These are phyloP conservation scores for Rhodotorula sp. DNA, from an alignment of 1,284 basidiomycete genomes.

Conservation along the genomic window DNA sequence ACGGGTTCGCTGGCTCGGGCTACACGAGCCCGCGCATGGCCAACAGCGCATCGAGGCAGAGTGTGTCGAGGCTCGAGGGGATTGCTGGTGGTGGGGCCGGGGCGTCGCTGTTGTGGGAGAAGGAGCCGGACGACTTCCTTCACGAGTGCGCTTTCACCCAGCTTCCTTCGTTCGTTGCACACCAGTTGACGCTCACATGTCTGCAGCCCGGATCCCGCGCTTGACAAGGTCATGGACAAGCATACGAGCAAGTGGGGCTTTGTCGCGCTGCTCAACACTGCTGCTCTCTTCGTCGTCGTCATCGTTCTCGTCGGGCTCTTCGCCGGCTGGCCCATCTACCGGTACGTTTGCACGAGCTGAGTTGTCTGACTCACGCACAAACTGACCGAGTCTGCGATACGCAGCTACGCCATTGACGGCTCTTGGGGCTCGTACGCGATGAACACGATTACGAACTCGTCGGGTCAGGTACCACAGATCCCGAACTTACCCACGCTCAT, in stretches of 20 bases:
- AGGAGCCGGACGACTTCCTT: conserved; percentile 44
- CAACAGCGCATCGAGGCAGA: conserved; percentile 23
- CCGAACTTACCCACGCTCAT: conserved; percentile 45
- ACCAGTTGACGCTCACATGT: background rate
- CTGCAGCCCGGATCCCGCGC: conserved; percentile 32
- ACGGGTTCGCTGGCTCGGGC: background rate
- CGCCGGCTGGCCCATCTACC: conserved; percentile 38
- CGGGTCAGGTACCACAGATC: conserved; percentile 45
- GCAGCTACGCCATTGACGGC: conserved; percentile 17
- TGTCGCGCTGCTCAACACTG: conserved; percentile 38
- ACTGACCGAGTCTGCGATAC: too few species aligned
- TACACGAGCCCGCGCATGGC: conserved; percentile 7
- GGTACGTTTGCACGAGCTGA: conserved; percentile 7
- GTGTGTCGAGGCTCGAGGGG: conserved; percentile 24
- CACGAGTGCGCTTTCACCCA: conserved; percentile 21
- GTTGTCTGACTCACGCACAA: background rate
- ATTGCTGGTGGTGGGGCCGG: conserved; percentile 23
- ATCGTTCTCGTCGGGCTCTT: conserved; percentile 42
- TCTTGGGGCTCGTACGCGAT: conserved; percentile 15
- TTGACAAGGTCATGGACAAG: conserved; percentile 39
- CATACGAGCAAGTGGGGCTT: conserved; percentile 23
- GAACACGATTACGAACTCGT: conserved; percentile 33
- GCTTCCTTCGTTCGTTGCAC: background rate
- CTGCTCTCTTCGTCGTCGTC: conserved; percentile 33
- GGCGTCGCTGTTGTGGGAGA: conserved; percentile 41